Evolutionary conservation across 495 filamentous ascomycete genomes (phyloP).

Genomic region (Penicillium atrosanguineum): DNA sequence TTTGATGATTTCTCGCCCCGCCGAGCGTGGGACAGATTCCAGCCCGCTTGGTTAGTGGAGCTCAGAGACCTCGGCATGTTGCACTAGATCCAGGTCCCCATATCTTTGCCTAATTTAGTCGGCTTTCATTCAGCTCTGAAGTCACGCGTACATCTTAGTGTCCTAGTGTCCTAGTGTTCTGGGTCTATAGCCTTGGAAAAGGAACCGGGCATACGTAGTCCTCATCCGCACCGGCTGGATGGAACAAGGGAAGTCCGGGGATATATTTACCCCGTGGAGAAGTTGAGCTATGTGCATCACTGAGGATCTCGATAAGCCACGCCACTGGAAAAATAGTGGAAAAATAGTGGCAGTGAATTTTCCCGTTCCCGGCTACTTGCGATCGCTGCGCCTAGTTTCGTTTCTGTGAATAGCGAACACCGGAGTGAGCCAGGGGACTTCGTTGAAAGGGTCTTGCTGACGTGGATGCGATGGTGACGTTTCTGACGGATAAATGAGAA

Average conservation of each 20-base stretch:
- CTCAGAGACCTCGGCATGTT: not conserved
- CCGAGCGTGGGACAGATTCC: not conserved
- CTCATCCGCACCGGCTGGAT: not conserved
- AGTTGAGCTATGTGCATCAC: not conserved
- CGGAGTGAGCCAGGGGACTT: not conserved
- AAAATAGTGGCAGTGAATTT: slow-evolving; percentile 17
- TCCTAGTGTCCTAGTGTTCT: no score
- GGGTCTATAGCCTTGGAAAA: no score
- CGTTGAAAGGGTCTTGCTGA: not conserved
- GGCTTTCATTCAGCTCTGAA: not conserved
- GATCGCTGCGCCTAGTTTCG: not conserved
- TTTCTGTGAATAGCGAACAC: not conserved
- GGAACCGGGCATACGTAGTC: not conserved
- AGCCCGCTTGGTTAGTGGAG: not conserved
- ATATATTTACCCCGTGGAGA: slow-evolving; percentile 14
- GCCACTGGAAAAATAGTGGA: not conserved
- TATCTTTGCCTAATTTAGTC: not conserved
- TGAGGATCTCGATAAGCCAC: not conserved
- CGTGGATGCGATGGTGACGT: not conserved
- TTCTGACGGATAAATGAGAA: not conserved
- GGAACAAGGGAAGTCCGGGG: slow-evolving; percentile 3
- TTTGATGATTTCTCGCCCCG: not conserved
- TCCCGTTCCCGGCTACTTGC: not conserved
- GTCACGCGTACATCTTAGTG: no score
- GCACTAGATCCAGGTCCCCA: no score